Evolutionary conservation across 1,284 basidiomycete species (phyloP).

Genomic region (Ganoderma multipileum): DNA sequence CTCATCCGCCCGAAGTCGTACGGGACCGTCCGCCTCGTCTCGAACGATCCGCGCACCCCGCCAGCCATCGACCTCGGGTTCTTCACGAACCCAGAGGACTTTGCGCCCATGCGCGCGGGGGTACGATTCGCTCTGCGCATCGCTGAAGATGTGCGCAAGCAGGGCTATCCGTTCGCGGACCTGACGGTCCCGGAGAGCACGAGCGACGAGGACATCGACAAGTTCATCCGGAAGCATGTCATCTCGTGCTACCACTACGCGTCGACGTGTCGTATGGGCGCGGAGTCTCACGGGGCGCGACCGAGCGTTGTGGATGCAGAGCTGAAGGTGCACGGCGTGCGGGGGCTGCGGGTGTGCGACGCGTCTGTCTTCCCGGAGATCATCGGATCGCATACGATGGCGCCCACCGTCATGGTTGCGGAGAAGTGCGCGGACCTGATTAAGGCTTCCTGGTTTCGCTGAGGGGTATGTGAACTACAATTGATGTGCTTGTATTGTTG

Average conservation of each 20-base stretch:
- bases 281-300: conserved; percentile 33
- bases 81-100: conserved; percentile 37
- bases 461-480: not conserved
- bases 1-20: conserved; percentile 41
- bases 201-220: conserved; percentile 36
- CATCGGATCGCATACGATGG: conserved; percentile 45
- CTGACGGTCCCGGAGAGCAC: conserved; percentile 37
- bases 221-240: conserved; percentile 13
- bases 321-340: conserved; percentile 55
- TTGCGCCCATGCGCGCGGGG: conserved; percentile 32
- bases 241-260: conserved; percentile 44
- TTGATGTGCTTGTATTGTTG: not conserved
- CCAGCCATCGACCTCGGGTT: conserved; percentile 42
- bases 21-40: conserved; percentile 42
- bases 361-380: conserved; percentile 48
- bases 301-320: conserved; percentile 56
- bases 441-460: not conserved
- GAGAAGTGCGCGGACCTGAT: conserved; percentile 41
- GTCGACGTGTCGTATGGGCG: conserved; percentile 48
- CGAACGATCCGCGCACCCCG: conserved; percentile 39
- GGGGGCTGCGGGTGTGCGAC: conserved; percentile 48
- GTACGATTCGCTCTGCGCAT: conserved; percentile 38
- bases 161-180: conserved; percentile 42
- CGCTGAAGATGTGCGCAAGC: conserved; percentile 37
- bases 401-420: conserved; percentile 44